Base-by-base conservation (phyloP, 2,329 filamentous ascomycete genomes). In the Sporothrix euskadiensis region DNA sequence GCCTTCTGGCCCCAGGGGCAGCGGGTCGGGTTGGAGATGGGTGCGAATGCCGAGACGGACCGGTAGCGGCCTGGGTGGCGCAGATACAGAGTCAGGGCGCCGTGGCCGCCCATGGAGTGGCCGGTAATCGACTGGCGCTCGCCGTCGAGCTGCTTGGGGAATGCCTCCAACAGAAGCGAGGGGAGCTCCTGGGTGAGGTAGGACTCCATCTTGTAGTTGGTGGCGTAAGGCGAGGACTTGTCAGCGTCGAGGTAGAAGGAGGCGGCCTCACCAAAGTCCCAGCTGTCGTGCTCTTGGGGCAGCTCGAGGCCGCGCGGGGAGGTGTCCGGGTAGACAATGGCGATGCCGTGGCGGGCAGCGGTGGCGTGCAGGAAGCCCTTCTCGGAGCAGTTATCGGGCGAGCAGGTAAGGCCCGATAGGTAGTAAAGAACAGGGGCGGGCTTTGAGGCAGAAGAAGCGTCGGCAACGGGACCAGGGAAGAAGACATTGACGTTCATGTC, bases 1-100 rank as follows among this genome's bases (percentile, higher is more conserved):
- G 96, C 96, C 88, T 99, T 99, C 82, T 97, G 87, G 41, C 96
- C 96, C 96, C 96, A 99, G 0, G 93, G 93, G 79, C 93, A 97
- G 77, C 91, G 89, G 75, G 87, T 86, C 0, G 95, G 96, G 84
- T 98, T 98, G 69, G 90, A 83, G 79, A 98, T 97, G 26, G 95
- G 95, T 68, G 96, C 93, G 80, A 97, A 97, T 1, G 95, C 95
- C 75, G 91, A 94, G 73, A 96, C 94, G 76, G 90, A 93, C 84
- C 91, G 92, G 86, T 97, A 99, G 84, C 88, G 90, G 76, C 92
- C 94, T 0, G 96, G 94, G 83, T 98, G 92, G 85, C 93, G 95
- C 71, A 99, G 87, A 85, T 92, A 98, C 78, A 98, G 84, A 63
- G 94, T 97, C 78, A 99, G 85, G 61, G 96, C 96, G 76, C 96